phyloP scores from a whole-genome alignment of 169 alveolate genomes.

The Plasmodium gonderi region DNA sequence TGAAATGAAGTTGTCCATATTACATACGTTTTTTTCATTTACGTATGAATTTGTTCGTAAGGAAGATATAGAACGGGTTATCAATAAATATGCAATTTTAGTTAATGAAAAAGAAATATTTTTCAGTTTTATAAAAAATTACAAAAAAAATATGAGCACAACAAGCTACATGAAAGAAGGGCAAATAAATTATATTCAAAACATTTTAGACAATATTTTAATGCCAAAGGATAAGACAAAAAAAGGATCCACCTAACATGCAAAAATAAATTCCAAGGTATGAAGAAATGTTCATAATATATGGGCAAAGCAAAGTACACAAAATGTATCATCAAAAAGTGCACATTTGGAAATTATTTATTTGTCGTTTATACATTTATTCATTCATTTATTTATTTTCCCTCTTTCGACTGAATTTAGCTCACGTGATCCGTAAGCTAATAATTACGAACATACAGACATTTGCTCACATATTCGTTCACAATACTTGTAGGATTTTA shows the following conservation, averaged over 20 bases:
- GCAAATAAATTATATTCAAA: conserved; percentile 16
- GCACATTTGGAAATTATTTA: no score
- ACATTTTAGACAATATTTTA: conserved; percentile 2
- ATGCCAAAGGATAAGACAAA: conserved; percentile 11
- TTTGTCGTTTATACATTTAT: no score
- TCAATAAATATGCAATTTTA: conserved; percentile 10
- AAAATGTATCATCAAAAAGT: no score
- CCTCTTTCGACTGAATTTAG: not conserved
- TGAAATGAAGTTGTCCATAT: conserved; percentile 2
- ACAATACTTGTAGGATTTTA: not conserved
- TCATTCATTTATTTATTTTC: not conserved
- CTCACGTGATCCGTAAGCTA: not conserved
- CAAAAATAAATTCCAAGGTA: no score
- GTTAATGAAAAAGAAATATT: conserved; percentile 50
- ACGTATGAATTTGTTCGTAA: conserved; percentile 66
- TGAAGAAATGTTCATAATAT: no score
- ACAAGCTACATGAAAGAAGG: conserved; percentile 27
- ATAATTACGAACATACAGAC: not conserved
- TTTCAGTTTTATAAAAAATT: conserved; percentile 17
- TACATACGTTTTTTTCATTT: conserved; percentile 73
- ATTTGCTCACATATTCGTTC: not conserved
- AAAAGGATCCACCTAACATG: not conserved
- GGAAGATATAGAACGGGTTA: conserved; percentile 10
- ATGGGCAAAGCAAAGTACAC: no score
- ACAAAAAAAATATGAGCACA: conserved; percentile 14